Conservation (phyloP, 2,329 filamentous ascomycete species). For the Sphaerulina vaccinii region DNA sequence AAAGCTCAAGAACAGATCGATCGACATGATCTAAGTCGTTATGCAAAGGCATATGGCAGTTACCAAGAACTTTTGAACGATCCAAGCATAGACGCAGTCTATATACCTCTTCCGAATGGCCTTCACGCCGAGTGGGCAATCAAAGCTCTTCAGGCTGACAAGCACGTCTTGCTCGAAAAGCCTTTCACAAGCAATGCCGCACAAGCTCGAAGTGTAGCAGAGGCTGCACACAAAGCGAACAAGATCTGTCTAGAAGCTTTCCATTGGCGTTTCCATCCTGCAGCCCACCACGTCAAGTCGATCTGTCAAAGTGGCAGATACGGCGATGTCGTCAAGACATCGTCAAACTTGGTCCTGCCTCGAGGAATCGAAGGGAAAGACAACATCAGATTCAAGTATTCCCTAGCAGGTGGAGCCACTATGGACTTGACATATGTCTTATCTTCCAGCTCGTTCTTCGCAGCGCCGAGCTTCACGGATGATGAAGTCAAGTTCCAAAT, state of each 20-base stretch:
- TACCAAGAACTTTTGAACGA: slow-evolving; percentile 42
- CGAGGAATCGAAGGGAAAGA: not conserved
- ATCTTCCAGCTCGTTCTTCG: slow-evolving; percentile 12
- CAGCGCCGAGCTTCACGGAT: not conserved
- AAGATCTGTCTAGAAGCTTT: slow-evolving; percentile 55
- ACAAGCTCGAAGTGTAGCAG: slow-evolving; percentile 44
- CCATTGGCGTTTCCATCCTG: slow-evolving; percentile 48
- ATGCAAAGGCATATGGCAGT: slow-evolving; percentile 23
- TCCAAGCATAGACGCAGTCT: slow-evolving; percentile 49
- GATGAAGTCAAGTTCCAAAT: slow-evolving; percentile 2
- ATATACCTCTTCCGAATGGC: slow-evolving; percentile 48
- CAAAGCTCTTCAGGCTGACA: slow-evolving; percentile 48
- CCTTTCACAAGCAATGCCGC: slow-evolving; percentile 47
- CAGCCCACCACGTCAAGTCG: slow-evolving; percentile 39
- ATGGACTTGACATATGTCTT: slow-evolving; percentile 40
- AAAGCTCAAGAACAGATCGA: slow-evolving; percentile 19
- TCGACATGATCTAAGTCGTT: slow-evolving; percentile 4
- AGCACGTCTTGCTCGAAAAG: slow-evolving; percentile 57
- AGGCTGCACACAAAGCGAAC: slow-evolving; percentile 31
- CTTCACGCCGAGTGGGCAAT: slow-evolving; percentile 49
- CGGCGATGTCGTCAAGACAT: not conserved
- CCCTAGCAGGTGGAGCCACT: slow-evolving; percentile 40
- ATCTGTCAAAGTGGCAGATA: slow-evolving; percentile 29
- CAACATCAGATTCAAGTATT: slow-evolving; percentile 44
- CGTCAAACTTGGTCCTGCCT: not conserved